Conservation (phyloP, 1,284 basidiomycete genomes). For the Apiotrichum laibachii region DNA sequence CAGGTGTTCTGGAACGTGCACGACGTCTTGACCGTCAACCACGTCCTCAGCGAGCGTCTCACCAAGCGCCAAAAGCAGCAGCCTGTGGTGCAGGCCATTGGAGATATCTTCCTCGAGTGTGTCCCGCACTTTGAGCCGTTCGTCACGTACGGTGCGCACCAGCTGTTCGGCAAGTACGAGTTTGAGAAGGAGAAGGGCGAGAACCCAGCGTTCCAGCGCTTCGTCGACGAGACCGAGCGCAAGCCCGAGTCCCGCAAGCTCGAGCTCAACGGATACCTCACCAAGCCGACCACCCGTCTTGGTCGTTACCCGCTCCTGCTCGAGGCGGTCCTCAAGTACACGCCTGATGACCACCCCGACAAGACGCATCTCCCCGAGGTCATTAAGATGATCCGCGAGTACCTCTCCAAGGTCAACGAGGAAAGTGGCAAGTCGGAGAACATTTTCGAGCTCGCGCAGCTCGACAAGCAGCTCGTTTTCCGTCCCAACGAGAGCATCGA, state of each 20-base stretch:
- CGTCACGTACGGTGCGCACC: slow-evolving; percentile 93
- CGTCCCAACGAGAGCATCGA: slow-evolving; percentile 82
- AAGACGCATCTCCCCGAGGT: slow-evolving; percentile 76
- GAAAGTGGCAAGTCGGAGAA: slow-evolving; percentile 93
- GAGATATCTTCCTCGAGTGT: slow-evolving; percentile 84
- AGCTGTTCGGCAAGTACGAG: slow-evolving; percentile 96
- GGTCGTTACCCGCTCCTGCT: slow-evolving; percentile 93
- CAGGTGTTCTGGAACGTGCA: slow-evolving; percentile 98
- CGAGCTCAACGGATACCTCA: slow-evolving; percentile 96
- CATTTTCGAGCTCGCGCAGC: slow-evolving; percentile 83
- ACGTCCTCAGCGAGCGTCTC: slow-evolving; percentile 82
- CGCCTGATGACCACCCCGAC: slow-evolving; percentile 85
- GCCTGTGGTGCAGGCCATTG: slow-evolving; percentile 86
- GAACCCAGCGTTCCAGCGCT: slow-evolving; percentile 90
- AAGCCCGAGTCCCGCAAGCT: slow-evolving; percentile 92
- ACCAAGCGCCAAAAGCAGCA: slow-evolving; percentile 93
- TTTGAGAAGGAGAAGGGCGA: slow-evolving; percentile 97
- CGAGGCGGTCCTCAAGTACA: slow-evolving; percentile 90
- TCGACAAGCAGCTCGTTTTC: slow-evolving; percentile 84
- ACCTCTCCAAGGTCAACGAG: slow-evolving; percentile 82
- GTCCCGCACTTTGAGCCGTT: slow-evolving; percentile 89
- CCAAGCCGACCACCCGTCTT: slow-evolving; percentile 94
- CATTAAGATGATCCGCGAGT: slow-evolving; percentile 74
- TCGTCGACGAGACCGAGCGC: slow-evolving; percentile 92
- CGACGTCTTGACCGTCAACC: slow-evolving; percentile 91